phyloP scores from a whole-genome alignment of 1,139 yeast species.

The Sugiyamaella pinicola region DNA sequence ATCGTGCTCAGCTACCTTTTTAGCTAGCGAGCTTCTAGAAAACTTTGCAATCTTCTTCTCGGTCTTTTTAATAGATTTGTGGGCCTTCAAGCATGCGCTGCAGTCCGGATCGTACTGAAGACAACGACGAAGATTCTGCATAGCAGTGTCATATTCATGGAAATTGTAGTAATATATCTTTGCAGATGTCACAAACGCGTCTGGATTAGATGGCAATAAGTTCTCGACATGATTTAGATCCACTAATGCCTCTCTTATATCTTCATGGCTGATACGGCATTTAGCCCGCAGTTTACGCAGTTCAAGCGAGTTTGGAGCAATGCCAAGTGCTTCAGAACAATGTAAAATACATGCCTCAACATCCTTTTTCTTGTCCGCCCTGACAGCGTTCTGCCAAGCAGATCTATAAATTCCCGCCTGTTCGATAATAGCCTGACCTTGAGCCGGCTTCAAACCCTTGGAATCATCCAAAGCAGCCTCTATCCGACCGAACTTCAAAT shows the following conservation, averaged over 20 bases:
- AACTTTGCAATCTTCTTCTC: constrained; percentile 37
- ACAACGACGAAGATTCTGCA: constrained; percentile 58
- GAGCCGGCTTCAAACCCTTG: constrained; percentile 31
- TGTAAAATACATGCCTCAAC: constrained; percentile 37
- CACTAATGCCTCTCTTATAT: constrained; percentile 39
- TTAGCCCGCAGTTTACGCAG: constrained; percentile 39
- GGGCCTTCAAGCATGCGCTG: constrained; percentile 52
- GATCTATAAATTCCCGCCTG: constrained; percentile 17
- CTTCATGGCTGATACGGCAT: constrained; percentile 40
- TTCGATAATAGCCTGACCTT: constrained; percentile 25
- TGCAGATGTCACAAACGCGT: constrained; percentile 42
- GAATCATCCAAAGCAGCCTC: constrained; percentile 39
- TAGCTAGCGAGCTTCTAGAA: constrained; percentile 23
- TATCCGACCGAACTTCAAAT: constrained; percentile 40
- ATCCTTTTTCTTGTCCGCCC: constrained; percentile 29
- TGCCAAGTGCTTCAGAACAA: constrained; percentile 37
- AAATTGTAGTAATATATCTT: constrained; percentile 54
- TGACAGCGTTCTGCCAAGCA: constrained; percentile 25
- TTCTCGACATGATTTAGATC: constrained; percentile 39
- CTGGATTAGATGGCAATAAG: constrained; percentile 33
- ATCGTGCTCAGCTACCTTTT: constrained; percentile 45
- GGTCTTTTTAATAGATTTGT: constrained; percentile 51
- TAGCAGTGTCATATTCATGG: constrained; percentile 54
- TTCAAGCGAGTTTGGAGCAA: constrained; percentile 36
- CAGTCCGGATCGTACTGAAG: constrained; percentile 70